Evolutionary conservation across 2,329 filamentous ascomycete genomes (phyloP), one percentile per base, ranked within the genome.

Genomic region (Didymosphaeria variabile): DNA sequence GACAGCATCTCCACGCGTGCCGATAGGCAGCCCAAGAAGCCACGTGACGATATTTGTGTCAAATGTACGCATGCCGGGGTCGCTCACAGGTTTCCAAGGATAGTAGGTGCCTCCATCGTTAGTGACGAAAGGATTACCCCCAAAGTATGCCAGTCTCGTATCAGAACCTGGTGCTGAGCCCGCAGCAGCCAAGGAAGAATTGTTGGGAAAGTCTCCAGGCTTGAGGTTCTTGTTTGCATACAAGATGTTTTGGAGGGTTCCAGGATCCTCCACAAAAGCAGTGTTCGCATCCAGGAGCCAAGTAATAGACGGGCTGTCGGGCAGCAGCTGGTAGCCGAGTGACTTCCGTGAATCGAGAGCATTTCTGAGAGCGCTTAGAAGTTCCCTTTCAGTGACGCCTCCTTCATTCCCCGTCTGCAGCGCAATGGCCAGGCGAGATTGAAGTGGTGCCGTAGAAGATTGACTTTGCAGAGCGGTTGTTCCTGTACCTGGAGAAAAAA

Each of bases 201-300:
- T 38, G n/a, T 38, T 52, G 3, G 49, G 31, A 23, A 38, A 52
- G 49, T 52, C 19, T 10, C 49, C 49, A 26, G 32, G 32, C 32
- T 52, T 52, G 10, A 52, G 19, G 32, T 52, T 52, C 32, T 52
- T 52, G 10, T 52, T 52, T 12, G 49, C 49, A 26, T 38, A 52
- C n/a, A 52, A 12, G 19, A 52, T 52, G 5, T 52, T 52, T 38
- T 52, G 49, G 10, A 52, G 31, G 12, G 31, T 36, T 38, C 49
- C 49, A 1, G 49, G 49, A 36, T 52, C 32, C 5, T 52, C 32
- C 2, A 52, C 49, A 38, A 36, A 52, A 12, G 49, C 49, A 38
- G 49, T 52, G 19, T 52, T 52, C 31, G 49, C 29, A 15, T 52
- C 32, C 32, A 52, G 23, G 15, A 52, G 49, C 49, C 49, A 52